These are phyloP conservation scores for Tetramitus jugosus DNA, from an alignment of 208 protist species.

Conservation along the genomic window DNA sequence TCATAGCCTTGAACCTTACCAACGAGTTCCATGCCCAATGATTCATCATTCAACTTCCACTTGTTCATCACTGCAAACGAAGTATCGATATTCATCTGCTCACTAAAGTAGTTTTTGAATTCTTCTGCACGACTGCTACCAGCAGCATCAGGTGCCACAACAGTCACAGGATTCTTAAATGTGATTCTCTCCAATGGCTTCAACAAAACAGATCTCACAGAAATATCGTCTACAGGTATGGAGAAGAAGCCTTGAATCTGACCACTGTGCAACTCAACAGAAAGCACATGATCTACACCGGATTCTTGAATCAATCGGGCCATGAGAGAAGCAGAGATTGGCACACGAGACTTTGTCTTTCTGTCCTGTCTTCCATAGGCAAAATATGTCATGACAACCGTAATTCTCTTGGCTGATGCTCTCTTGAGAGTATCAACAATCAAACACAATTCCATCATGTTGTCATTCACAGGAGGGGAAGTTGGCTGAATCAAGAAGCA, in stretches of 20 bases:
- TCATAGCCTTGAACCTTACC: constrained; percentile 80
- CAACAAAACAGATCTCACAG: constrained; percentile 16
- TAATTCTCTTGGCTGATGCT: constrained; percentile 68
- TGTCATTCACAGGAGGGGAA: constrained; percentile 82
- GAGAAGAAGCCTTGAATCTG: constrained; percentile 87
- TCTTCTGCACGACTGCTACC: constrained; percentile 76
- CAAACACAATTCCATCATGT: constrained; percentile 89
- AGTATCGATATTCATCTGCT: constrained; percentile 57
- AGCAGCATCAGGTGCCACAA: constrained; percentile 88
- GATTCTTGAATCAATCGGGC: constrained; percentile 76
- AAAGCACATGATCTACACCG: constrained; percentile 77
- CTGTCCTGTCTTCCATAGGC: constrained; percentile 81
- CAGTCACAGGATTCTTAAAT: constrained; percentile 39
- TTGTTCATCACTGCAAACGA: constrained; percentile 87
- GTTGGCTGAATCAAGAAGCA: constrained; percentile 91
- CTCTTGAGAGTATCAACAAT: constrained; percentile 77
- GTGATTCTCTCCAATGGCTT: not conserved
- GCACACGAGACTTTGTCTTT: constrained; percentile 74
- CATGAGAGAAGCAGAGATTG: constrained; percentile 72
- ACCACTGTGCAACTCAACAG: constrained; percentile 77
- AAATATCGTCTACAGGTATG: constrained; percentile 78
- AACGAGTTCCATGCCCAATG: constrained; percentile 76
- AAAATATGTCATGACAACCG: constrained; percentile 65
- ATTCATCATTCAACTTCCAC: constrained; percentile 58
- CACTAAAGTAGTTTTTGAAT: constrained; percentile 21